phyloP scores from a whole-genome alignment of 2,329 filamentous ascomycete species.

The Sclerotinia glacialis region DNA sequence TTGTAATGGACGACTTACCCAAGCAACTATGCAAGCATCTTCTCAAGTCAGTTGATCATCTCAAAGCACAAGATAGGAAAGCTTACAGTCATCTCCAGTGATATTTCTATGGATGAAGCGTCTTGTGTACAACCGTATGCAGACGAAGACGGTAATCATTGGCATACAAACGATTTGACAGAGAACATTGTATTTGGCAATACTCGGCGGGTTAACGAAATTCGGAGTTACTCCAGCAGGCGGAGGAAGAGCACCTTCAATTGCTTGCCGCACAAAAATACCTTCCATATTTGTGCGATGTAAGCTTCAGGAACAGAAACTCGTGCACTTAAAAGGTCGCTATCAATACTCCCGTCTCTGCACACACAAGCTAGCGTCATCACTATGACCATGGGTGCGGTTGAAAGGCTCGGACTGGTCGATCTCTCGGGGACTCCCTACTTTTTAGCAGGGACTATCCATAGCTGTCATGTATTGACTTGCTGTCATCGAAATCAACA shows the following conservation, averaged over 20 bases:
- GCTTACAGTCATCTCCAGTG: slow-evolving; percentile 4
- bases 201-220: not conserved
- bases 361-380: too few relatives aligned
- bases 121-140: not conserved
- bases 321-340: not conserved
- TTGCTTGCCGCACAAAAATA: not conserved
- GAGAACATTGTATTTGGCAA: slow-evolving; percentile 6
- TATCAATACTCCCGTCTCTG: not conserved
- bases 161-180: slow-evolving; percentile 9
- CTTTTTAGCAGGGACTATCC: not conserved
- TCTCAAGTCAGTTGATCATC: not conserved
- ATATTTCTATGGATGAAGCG: not conserved
- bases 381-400: not conserved
- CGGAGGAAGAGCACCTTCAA: slow-evolving; percentile 1
- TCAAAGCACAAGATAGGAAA: not conserved
- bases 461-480: not conserved
- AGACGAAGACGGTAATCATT: not conserved
- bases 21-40: slow-evolving; percentile 5
- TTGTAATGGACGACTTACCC: not conserved
- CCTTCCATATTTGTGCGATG: not conserved
- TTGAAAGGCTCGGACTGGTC: not conserved
- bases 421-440: not conserved
- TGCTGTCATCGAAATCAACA: not conserved
- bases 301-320: too few relatives aligned
- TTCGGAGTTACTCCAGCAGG: slow-evolving; percentile 1